A percentile compares a stretch with the other conserved stretches of the same genome.
Conservation (phyloP, 2,329 filamentous ascomycete species). For the Cucurbitaria berberidis region DNA sequence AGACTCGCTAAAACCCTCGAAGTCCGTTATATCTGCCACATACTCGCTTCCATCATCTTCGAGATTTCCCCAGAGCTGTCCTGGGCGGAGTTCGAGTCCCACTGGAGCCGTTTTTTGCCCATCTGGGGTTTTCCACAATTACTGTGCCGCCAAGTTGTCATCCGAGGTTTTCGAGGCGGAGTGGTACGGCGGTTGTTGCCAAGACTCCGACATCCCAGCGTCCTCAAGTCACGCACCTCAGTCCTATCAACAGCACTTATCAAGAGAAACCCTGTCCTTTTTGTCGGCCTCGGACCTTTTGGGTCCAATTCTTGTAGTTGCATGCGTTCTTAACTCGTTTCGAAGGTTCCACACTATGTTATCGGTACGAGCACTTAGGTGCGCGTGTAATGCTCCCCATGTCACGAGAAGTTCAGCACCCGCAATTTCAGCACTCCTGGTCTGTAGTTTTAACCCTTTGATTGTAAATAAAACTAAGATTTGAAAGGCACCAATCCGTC, state of each 20-base stretch:
- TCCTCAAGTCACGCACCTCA: not conserved
- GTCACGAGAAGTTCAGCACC: not conserved
- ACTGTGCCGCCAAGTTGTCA: no score
- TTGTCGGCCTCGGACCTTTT: no score
- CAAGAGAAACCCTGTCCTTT: no score
- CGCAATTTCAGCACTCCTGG: not conserved
- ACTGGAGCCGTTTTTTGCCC: not conserved
- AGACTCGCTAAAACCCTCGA: no score
- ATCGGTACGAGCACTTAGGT: slow-evolving; percentile 3
- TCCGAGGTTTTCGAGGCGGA: slow-evolving; percentile 4
- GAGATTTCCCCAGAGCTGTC: no score
- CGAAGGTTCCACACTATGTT: not conserved
- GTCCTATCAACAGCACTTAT: no score
- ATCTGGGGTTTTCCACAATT: not conserved
- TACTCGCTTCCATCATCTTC: no score
- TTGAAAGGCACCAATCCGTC: not conserved
- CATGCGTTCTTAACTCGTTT: not conserved
- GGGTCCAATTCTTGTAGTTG: no score
- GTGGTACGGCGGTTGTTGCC: not conserved
- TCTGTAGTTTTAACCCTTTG: not conserved
- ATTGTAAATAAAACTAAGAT: not conserved
- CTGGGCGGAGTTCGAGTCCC: no score
- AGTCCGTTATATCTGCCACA: no score
- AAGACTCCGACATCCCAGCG: not conserved
- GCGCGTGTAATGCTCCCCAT: not conserved